phyloP scores from a whole-genome alignment of 495 filamentous ascomycete species.

The Podospora conica region DNA sequence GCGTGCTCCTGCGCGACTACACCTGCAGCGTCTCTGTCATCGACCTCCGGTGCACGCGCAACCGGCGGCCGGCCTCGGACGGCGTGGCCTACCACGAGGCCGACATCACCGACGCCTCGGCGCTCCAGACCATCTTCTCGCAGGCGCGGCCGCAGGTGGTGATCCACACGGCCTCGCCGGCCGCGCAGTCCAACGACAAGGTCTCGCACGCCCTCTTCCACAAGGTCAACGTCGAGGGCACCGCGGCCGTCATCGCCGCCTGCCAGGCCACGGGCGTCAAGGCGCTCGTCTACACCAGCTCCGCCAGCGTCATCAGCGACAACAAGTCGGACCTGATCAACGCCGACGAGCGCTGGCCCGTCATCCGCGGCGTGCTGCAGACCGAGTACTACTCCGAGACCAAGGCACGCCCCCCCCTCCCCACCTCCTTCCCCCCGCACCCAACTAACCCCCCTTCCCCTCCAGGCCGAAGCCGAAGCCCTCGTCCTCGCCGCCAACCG shows the following conservation, averaged over 20 bases:
- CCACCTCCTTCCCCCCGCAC: neutral
- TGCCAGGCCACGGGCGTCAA: conserved; percentile 72
- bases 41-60: conserved; percentile 71
- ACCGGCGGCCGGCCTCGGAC: conserved; percentile 60
- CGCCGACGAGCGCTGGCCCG: conserved; percentile 81
- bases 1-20: conserved; percentile 50
- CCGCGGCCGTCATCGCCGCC: conserved; percentile 68
- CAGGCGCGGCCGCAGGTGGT: conserved; percentile 76
- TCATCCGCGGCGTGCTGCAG: conserved; percentile 62
- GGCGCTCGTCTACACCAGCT: conserved; percentile 92
- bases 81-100: conserved; percentile 73
- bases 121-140: conserved; percentile 58
- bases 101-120: conserved; percentile 76
- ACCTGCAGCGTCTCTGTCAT: conserved; percentile 67
- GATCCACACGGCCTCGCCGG: conserved; percentile 88
- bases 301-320: conserved; percentile 80
- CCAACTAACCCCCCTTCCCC: conserved; percentile 6
- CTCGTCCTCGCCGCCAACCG: conserved; percentile 83
- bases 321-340: conserved; percentile 75
- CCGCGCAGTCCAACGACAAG: conserved; percentile 40
- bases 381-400: conserved; percentile 89
- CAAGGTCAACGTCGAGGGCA: conserved; percentile 92
- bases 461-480: conserved; percentile 76
- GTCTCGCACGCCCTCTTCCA: conserved; percentile 56
- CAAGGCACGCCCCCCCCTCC: conserved; percentile 48